Percentiles rank a stretch among this genome's conserved stretches.
Conservation (phyloP, 2,329 filamentous ascomycete genomes). For the Epichloe sibirici region DNA sequence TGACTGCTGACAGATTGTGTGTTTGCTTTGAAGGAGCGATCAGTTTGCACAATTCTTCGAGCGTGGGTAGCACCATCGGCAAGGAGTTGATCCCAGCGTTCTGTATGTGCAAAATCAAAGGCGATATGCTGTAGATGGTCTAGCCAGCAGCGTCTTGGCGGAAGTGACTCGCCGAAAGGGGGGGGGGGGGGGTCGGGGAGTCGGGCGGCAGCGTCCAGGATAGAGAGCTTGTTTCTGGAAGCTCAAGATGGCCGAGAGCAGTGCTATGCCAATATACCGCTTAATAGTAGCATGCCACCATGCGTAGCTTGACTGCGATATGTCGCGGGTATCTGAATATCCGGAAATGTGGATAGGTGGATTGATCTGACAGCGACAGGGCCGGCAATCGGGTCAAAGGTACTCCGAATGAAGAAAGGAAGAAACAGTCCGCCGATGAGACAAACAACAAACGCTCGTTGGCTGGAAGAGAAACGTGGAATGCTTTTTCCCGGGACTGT, state of each 20-base stretch:
- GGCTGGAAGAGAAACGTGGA: neutral
- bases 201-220: neutral
- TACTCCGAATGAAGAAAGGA: too few species aligned
- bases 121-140: neutral
- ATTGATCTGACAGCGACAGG: too few species aligned
- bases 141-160: neutral
- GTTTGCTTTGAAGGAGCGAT: neutral
- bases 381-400: too few species aligned
- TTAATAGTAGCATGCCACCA: neutral
- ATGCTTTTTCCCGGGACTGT: neutral
- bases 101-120: neutral
- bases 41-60: neutral
- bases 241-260: too few species aligned
- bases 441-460: too few species aligned
- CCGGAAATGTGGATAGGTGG: too few species aligned
- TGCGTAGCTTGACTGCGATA: neutral
- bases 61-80: neutral
- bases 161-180: neutral
- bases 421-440: too few species aligned
- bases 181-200: neutral
- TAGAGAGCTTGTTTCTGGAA: neutral
- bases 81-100: neutral
- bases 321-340: too few species aligned
- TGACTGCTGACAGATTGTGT: neutral
- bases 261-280: neutral